phyloP scores from a whole-genome alignment of 495 filamentous ascomycete species.

The Wilcoxina mikolae region DNA sequence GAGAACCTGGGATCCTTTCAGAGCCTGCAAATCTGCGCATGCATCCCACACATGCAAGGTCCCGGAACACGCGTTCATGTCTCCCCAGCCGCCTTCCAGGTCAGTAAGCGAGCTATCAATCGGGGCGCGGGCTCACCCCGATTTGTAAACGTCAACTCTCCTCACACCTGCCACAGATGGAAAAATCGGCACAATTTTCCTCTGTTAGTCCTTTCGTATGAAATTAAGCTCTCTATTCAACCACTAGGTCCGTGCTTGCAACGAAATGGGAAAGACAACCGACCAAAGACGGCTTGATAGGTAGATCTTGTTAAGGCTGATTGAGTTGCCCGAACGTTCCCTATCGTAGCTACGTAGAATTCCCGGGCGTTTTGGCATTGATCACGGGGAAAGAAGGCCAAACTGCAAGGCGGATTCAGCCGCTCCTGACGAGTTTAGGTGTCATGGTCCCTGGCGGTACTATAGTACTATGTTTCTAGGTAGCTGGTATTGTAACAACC shows the following conservation, averaged over 20 bases:
- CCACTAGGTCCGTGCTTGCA: background rate
- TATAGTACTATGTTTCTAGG: too few relatives aligned
- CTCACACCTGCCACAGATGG: background rate
- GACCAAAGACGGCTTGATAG: background rate
- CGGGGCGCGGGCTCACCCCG: background rate
- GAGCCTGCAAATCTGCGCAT: background rate
- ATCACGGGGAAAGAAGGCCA: background rate
- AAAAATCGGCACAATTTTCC: background rate
- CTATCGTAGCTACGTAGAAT: background rate
- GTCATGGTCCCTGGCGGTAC: too few relatives aligned
- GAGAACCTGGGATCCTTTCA: background rate
- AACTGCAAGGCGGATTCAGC: background rate
- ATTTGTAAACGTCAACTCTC: background rate
- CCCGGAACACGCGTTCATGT: background rate
- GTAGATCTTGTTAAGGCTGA: background rate
- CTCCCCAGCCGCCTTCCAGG: background rate
- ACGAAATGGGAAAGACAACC: too few relatives aligned
- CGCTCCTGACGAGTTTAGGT: background rate
- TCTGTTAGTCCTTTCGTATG: background rate
- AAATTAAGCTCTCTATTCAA: background rate
- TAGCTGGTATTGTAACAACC: too few relatives aligned
- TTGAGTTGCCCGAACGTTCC: background rate
- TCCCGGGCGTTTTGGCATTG: background rate
- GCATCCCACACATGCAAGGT: background rate
- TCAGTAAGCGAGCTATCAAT: background rate